Base-by-base conservation (phyloP, 2,329 filamentous ascomycete species). In the Septoria linicola region DNA sequence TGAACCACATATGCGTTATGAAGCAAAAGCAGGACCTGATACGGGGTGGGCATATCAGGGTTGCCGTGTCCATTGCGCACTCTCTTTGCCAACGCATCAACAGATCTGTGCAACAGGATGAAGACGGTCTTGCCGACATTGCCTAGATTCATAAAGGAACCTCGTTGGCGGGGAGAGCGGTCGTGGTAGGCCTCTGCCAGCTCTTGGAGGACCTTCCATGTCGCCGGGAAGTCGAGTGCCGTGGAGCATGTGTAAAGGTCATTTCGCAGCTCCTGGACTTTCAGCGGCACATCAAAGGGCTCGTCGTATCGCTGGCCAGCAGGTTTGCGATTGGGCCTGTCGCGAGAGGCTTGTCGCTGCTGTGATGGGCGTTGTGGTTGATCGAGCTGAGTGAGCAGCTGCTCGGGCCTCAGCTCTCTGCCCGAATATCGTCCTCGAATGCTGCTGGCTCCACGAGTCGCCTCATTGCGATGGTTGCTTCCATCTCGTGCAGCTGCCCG, bases 391-490 rank as follows among this genome's bases (percentile, higher is more conserved):
- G 49, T 32, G 42, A 62, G 44, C 16, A 61, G 45, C 37, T 60
- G 46, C 42, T 61, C 51, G 6, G 61, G 61, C 30, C 40, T 43
- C 44, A 63, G 45, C 40, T 55, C 42, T 30, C 36, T 43, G 14
- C 59, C 41, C 13, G 58, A 62, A 42, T 62, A 62, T 48, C 59
- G 51, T 32, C 58, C 59, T 31, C 34, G 37, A 14, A 49, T 46
- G 13, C 23, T 50, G 39, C 35, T 11, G 34, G 8, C 32, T 31
- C 40, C 10, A 17, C 34, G 16, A 19, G 2, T 13, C 6, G 16
- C 11, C 7, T 36, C 34, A 14, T 14, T 14, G 17, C 8, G n/a
- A 8, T 19, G 11, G n/a, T 36, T 36, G 34, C 17, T 14, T 4
- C 17, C 11, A 36, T 19, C 8, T 8, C 17, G 5, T 16, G 14